A percentile compares a stretch with the other conserved stretches of the same genome.
Conservation (phyloP, 108 stramenopile genomes). For the Discostella stelligeroides region DNA sequence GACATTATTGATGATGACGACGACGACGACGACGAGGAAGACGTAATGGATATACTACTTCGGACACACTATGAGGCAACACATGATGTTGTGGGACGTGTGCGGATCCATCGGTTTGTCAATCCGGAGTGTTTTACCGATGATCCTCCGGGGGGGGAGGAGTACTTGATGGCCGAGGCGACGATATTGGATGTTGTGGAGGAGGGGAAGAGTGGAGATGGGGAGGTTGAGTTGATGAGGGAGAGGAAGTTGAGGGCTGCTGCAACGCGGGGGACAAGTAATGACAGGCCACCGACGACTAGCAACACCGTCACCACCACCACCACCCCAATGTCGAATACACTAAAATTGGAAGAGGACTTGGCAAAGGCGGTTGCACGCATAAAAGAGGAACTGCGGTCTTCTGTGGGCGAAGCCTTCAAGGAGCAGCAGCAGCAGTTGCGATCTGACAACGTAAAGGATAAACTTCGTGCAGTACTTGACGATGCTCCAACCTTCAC, state of each 20-base stretch:
- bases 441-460: constrained; percentile 18
- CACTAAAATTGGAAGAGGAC: constrained; percentile 26
- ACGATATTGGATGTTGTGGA: constrained; percentile 37
- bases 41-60: constrained; percentile 31
- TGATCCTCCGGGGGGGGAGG: constrained; percentile 35
- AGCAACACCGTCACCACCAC: neutral
- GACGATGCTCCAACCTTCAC: constrained; percentile 4
- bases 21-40: constrained; percentile 12
- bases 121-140: constrained; percentile 42
- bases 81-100: constrained; percentile 45
- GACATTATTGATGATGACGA: constrained; percentile 8
- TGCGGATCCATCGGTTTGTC: constrained; percentile 37
- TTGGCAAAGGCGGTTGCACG: constrained; percentile 42
- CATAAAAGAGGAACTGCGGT: constrained; percentile 42
- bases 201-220: neutral
- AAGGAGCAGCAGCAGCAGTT: constrained; percentile 18
- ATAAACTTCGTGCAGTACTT: constrained; percentile 5
- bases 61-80: constrained; percentile 50
- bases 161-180: constrained; percentile 49
- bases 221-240: neutral
- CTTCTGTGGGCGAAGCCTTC: constrained; percentile 42
- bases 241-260: neutral
- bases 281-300: neutral
- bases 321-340: neutral
- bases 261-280: neutral